These are phyloP conservation scores for Komagataella kurtzmanii DNA, from an alignment of 805 yeast genomes.

Conservation along the genomic window DNA sequence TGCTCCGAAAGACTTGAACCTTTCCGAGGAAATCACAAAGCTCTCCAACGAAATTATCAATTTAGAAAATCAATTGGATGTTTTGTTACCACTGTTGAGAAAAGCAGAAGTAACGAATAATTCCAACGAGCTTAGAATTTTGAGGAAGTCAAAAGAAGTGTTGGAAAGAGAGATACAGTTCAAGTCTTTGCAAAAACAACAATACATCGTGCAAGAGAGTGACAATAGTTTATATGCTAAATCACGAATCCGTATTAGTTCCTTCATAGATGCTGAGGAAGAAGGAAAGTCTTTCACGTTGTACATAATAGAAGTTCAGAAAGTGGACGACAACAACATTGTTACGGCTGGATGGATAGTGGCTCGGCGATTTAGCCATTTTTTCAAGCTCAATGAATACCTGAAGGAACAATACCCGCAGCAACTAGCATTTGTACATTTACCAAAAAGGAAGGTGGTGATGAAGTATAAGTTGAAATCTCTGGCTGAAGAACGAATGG, in stretches of 20 bases:
- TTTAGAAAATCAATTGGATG: constrained; percentile 44
- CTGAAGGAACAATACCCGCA: constrained; percentile 37
- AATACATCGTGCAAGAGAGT: constrained; percentile 69
- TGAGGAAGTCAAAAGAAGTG: constrained; percentile 54
- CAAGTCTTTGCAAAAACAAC: constrained; percentile 67
- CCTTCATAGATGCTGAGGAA: constrained; percentile 40
- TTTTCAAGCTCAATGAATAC: constrained; percentile 56
- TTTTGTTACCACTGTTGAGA: constrained; percentile 51
- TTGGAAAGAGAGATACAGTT: constrained; percentile 59
- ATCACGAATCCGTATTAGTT: constrained; percentile 38
- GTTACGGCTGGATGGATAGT: constrained; percentile 75
- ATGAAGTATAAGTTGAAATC: constrained; percentile 56
- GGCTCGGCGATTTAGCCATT: constrained; percentile 83
- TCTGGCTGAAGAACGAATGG: constrained; percentile 50
- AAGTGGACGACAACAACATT: constrained; percentile 22
- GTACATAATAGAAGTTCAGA: constrained; percentile 69
- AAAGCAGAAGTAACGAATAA: constrained; percentile 85
- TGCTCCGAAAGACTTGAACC: constrained; percentile 55
- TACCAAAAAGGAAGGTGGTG: constrained; percentile 51
- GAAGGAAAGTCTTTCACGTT: constrained; percentile 47
- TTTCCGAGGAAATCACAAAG: constrained; percentile 54
- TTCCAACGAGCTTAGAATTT: constrained; percentile 48
- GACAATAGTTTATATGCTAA: constrained; percentile 66
- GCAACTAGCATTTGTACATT: constrained; percentile 23
- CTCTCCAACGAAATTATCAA: constrained; percentile 43